Conservation (phyloP, 169 alveolate species). For the Eimeria falciformis region DNA sequence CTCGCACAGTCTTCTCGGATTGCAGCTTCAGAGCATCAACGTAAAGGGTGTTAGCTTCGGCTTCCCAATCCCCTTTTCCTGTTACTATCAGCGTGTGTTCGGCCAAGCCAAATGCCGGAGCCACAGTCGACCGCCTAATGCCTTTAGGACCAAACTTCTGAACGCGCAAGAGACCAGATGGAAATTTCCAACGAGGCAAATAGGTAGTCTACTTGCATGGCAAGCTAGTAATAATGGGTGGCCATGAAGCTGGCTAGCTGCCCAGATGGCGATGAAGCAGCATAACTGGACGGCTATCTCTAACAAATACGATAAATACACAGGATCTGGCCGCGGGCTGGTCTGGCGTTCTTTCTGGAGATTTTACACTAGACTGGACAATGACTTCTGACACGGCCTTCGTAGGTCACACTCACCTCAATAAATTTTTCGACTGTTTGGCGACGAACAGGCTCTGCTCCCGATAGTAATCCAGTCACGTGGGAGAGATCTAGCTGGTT, state of each 20-base stretch:
- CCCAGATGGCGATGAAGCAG: background rate
- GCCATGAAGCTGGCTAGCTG: background rate
- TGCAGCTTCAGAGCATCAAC: constrained; percentile 79
- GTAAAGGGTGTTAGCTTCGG: constrained; percentile 52
- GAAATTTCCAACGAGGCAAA: no score
- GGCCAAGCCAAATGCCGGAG: constrained; percentile 86
- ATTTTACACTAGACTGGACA: no score
- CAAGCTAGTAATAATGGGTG: no score
- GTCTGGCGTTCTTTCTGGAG: no score
- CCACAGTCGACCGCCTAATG: constrained; percentile 44
- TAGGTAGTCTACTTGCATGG: no score
- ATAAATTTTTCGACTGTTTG: constrained; percentile 81
- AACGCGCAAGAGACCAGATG: constrained; percentile 50
- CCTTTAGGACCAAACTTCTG: constrained; percentile 80
- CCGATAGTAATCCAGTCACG: constrained; percentile 82
- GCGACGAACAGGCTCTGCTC: constrained; percentile 85
- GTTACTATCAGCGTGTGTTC: constrained; percentile 85
- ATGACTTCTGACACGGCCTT: background rate
- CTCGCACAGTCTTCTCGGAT: constrained; percentile 74
- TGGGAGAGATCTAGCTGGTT: constrained; percentile 80
- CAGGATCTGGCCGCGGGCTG: no score
- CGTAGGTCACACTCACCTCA: constrained; percentile 45
- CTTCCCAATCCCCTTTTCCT: constrained; percentile 76
- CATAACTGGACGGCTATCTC: background rate
- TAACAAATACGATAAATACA: no score